These are phyloP conservation scores for Syzygium aqueum DNA, from an alignment of 345 rosid species.

Conservation along the genomic window DNA sequence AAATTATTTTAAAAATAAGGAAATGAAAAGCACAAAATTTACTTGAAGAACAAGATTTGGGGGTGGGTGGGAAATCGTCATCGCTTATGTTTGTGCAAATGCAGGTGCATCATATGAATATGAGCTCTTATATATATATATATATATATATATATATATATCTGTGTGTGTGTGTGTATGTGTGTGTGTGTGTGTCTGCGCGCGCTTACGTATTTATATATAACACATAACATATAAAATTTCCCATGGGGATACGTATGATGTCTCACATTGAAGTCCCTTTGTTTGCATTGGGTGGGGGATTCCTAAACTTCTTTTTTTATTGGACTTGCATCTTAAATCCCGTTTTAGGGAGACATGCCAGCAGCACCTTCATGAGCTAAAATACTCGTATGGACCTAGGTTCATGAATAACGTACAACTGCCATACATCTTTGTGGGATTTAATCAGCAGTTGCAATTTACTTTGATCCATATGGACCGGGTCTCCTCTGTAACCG, in stretches of 20 bases:
- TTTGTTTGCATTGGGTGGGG: too few relatives aligned
- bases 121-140: background rate
- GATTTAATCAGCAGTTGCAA: background rate
- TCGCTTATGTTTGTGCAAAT: background rate
- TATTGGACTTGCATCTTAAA: too few relatives aligned
- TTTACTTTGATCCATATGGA: background rate
- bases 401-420: background rate
- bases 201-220: too few relatives aligned
- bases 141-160: background rate
- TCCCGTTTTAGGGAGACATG: background rate
- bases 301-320: too few relatives aligned
- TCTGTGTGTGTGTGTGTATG: too few relatives aligned
- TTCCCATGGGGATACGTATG: background rate
- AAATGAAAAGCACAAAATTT: background rate
- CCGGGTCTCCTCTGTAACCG: background rate
- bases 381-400: background rate
- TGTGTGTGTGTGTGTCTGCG: too few relatives aligned
- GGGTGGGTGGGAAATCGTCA: background rate
- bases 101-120: background rate
- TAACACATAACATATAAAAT: background rate
- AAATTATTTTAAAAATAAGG: background rate
- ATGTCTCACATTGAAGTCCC: background rate
- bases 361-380: background rate
- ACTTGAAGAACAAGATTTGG: background rate
- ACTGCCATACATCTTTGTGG: background rate